Evolutionary conservation across 2,329 filamentous ascomycete genomes (phyloP), one percentile per base, ranked within the genome.

Genomic region (Xylariaceae sp.): DNA sequence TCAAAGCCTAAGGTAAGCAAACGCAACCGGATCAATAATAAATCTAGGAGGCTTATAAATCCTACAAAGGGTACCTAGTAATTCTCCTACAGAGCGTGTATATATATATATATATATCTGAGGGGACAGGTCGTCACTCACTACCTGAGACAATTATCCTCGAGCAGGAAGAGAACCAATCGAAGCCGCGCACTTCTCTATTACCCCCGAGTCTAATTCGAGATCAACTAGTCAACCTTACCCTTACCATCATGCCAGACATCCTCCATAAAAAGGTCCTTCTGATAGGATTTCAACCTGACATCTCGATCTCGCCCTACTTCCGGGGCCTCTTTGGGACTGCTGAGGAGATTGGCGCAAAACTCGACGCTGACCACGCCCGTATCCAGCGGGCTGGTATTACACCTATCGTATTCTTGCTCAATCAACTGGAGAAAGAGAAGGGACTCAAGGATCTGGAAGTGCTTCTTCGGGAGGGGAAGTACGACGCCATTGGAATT

Each of bases 401-500:
- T 36, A 53, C 48, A 12, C 16, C 49, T 28, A 29, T 62, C 17
- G 4, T 34, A 9, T 44, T 39, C 26, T 44, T 43, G 5, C 12
- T 62, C 5, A 28, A 56, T 28, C 34, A 52, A 12, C 31, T 29
- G 21, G 44, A 62, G 39, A 36, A 47, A 34, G 56, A 62, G 33
- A 53, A 59, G 41, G 29, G 24, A 4, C 46, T 59, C 21, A 14
- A 39, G 11, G 47, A 45, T 6, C 14, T 62, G 3, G 48, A 45
- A 53, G n/a, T n/a, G 12, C 29, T 53, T 29, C 44, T 62, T 3
- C 44, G 28, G 26, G 34, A 56, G 26, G 47, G 37, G 12, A 33
- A 58, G 24, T 62, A 63, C 51, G 65, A 56, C 26, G 61, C 58
- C 11, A 59, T 65, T 49, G 52, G 59, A 28, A 60, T 65, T 31